Evolutionary conservation across 495 filamentous ascomycete genomes (phyloP), one percentile per base, ranked within the genome.

Genomic region (Aspergillus olivimuriae): DNA sequence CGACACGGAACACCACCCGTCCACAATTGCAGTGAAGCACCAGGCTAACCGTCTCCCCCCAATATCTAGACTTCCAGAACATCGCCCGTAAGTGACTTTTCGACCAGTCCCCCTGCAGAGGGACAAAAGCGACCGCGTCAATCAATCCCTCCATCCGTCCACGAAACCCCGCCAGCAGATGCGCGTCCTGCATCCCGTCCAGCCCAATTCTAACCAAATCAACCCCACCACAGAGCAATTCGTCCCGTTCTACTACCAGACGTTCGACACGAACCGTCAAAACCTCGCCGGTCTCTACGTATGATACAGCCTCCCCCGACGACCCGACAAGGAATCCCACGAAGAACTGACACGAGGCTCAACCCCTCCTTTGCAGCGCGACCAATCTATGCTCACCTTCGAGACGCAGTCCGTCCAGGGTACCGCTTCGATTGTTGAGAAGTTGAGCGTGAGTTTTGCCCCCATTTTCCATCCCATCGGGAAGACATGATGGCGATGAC

Each of bases 371-470:
- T n/a, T n/a, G n/a, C 41, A 97, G 91, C 81, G 88, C 46, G 77
- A 83, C 1, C 60, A 82, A 33, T 97, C 92, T 32, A 94, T 94
- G 84, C 73, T 97, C 73, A 97, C 91, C 19, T 97, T 95, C 60
- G 86, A 98, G 76, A 77, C 68, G 24, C 39, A 53, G 21, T 72
- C 80, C 11, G 46, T 75, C 23, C 68, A 74, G 48, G 90, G 90
- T 46, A 60, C 67, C 3, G 46, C 17, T 1, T 51, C 42, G 1
- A 96, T 98, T 57, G 60, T 81, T 28, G 77, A 86, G 57, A 95
- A 96, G 75, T 73, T 95, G 43, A 53, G 51, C 32, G 91, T 96
- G 67, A 48, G 77, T 63, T 21, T 9, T 38, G 6, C 21, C 18
- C 20, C 8, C 6, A n/a, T 10, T 31, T 10, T 42, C n/a, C 14